Conservation (phyloP, 2,329 filamentous ascomycete species). For the Hypoxylon rubiginosum region DNA sequence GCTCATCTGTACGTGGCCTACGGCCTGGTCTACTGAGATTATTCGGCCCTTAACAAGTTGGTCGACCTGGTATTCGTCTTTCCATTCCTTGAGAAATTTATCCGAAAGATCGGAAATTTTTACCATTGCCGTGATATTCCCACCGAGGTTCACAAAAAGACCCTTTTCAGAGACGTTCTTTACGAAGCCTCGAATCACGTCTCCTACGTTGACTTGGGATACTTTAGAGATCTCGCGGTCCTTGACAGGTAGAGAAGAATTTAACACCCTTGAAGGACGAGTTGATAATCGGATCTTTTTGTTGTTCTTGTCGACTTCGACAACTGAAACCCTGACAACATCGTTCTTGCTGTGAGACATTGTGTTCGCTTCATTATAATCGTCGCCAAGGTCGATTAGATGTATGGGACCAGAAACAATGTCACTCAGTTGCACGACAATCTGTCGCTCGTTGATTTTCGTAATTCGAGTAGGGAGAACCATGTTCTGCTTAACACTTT, state of each 20-base stretch:
- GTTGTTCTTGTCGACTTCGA: slow-evolving; percentile 83
- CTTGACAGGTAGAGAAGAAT: slow-evolving; percentile 82
- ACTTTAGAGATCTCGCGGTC: slow-evolving; percentile 82
- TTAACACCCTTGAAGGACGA: slow-evolving; percentile 88
- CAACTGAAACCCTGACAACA: slow-evolving; percentile 86
- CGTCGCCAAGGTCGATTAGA: slow-evolving; percentile 85
- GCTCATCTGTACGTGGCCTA: slow-evolving; percentile 84
- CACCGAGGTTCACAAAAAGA: slow-evolving; percentile 86
- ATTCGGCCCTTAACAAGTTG: slow-evolving; percentile 93
- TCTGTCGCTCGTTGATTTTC: slow-evolving; percentile 84
- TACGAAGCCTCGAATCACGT: slow-evolving; percentile 90
- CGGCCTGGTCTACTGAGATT: slow-evolving; percentile 75
- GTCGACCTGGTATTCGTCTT: slow-evolving; percentile 86
- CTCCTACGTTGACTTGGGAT: slow-evolving; percentile 79
- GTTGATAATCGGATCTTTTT: slow-evolving; percentile 87
- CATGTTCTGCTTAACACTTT: slow-evolving; percentile 81
- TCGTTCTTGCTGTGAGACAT: slow-evolving; percentile 84
- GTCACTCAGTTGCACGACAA: slow-evolving; percentile 89
- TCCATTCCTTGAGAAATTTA: slow-evolving; percentile 94
- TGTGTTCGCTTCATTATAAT: slow-evolving; percentile 85
- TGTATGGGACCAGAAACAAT: slow-evolving; percentile 83
- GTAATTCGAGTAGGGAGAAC: slow-evolving; percentile 87
- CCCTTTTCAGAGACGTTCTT: slow-evolving; percentile 92
- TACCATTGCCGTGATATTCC: slow-evolving; percentile 84
- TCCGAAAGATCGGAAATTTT: slow-evolving; percentile 92